Conservation (phyloP, 345 rosid genomes). For the Rhodamnia rubescens region DNA sequence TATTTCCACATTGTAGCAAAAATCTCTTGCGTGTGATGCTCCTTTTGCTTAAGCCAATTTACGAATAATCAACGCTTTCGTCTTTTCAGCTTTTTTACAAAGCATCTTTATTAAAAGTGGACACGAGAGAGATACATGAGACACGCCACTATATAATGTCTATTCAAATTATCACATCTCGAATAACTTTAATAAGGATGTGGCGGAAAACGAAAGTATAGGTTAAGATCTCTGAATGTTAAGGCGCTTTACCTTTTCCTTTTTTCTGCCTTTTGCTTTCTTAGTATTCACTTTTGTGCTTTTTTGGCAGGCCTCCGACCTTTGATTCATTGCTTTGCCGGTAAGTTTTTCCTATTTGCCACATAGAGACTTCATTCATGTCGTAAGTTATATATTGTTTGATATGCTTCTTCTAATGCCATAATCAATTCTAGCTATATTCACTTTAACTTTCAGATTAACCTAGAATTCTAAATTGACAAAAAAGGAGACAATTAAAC, state of each 20-base stretch:
- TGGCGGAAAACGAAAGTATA: too few species aligned
- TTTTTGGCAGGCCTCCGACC: too few species aligned
- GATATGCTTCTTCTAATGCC: not conserved
- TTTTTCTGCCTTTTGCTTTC: too few species aligned
- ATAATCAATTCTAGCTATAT: not conserved
- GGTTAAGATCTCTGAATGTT: too few species aligned
- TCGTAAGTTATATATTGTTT: rapidly evolving
- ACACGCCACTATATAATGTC: not conserved
- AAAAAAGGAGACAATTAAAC: not conserved
- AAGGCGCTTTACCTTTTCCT: too few species aligned
- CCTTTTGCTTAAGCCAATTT: too few species aligned
- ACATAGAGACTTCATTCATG: not conserved
- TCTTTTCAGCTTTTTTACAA: not conserved
- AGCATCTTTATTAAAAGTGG: not conserved
- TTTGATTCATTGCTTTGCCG: too few species aligned
- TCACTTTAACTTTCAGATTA: not conserved
- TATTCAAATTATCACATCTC: not conserved
- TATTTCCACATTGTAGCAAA: too few species aligned
- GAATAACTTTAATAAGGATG: too few species aligned
- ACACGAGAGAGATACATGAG: not conserved
- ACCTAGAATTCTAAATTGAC: not conserved
- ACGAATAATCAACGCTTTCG: not conserved
- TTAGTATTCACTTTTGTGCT: too few species aligned
- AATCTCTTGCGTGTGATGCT: too few species aligned
- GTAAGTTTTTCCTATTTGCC: too few species aligned